Base-by-base conservation (phyloP, 169 alveolate species). In the Cryptosporidium sp. region DNA sequence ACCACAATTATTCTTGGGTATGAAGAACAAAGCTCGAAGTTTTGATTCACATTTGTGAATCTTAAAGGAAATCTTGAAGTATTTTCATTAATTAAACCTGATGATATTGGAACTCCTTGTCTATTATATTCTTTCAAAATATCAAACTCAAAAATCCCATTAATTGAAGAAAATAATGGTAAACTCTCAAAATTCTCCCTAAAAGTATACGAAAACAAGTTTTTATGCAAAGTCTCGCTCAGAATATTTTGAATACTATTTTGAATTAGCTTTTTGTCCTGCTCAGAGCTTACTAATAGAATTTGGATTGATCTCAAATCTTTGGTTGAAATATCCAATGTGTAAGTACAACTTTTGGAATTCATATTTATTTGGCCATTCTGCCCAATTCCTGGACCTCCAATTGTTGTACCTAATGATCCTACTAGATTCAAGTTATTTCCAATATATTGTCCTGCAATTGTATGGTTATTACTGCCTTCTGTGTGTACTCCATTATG, bases 1-100 rank as follows among this genome's bases (percentile, higher is more conserved):
- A 73, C 91, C 7, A 93, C 70, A 45, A 92, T 35, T 10, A 65
- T 33, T 44, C 91, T 71, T n/a, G 95, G 95, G 65, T 93, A 93
- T 9, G 93, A 91, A 23, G 85, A 70, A 45, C 93, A 89, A 18
- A 85, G 60, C 70, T 92, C 86, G 65, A 69, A 92, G 69, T 92
- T 91, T 26, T 60, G 69, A 39, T 93, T 93, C 18, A 92, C 84
- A 21, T 73, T 70, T 53, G 89, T 68, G 23, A 91, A 18, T 72
- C 87, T 85, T 35, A 85, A 62, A 9, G 62, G 72, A 44, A 73
- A 39, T 26, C 29, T 21, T 18, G 70, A 14, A 31, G 6, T 18
- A 14, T 29, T 29, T 44, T 48, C 29, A 5, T 35, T 37, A 3
- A 31, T 5, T 12, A 31, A 12, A 33, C 56, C 86, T 23, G 35